Evolutionary conservation across 805 yeast genomes (phyloP).

Genomic region (Candida manassasensis): DNA sequence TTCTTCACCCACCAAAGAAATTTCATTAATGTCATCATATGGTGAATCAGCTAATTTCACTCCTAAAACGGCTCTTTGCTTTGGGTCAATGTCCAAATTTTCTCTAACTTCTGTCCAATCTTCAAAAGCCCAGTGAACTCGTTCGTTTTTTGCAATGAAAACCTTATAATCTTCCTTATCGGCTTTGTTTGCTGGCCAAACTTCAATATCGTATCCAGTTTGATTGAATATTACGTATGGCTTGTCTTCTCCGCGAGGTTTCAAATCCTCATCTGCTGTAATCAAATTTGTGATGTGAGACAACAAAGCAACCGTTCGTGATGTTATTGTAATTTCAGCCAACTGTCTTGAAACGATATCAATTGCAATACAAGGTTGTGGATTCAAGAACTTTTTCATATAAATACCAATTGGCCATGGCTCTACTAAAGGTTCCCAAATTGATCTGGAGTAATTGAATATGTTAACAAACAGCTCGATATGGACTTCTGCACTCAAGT

Average conservation of each 20-base stretch:
- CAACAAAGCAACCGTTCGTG: slow-evolving; percentile 72
- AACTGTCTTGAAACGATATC: slow-evolving; percentile 71
- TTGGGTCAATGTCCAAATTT: slow-evolving; percentile 54
- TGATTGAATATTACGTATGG: slow-evolving; percentile 81
- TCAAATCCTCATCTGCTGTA: slow-evolving; percentile 48
- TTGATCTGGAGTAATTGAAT: slow-evolving; percentile 82
- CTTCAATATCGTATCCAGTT: slow-evolving; percentile 75
- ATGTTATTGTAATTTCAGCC: slow-evolving; percentile 77
- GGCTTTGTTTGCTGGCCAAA: slow-evolving; percentile 64
- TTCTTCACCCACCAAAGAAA: slow-evolving; percentile 78
- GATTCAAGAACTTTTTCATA: slow-evolving; percentile 46
- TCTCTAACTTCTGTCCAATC: slow-evolving; percentile 90
- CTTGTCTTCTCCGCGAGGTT: slow-evolving; percentile 70
- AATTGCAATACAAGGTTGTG: slow-evolving; percentile 48
- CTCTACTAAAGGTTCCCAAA: slow-evolving; percentile 94
- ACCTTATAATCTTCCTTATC: slow-evolving; percentile 19
- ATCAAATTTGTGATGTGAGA: slow-evolving; percentile 63
- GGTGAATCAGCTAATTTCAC: slow-evolving; percentile 53
- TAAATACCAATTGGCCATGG: slow-evolving; percentile 79
- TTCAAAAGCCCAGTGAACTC: slow-evolving; percentile 84
- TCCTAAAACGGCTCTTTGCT: slow-evolving; percentile 50
- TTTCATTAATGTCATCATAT: slow-evolving; percentile 48
- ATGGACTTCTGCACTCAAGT: slow-evolving; percentile 62
- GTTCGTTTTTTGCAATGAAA: slow-evolving; percentile 43
- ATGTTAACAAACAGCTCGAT: slow-evolving; percentile 67